Base-by-base conservation (phyloP, 306 rosid genomes). In the Vigna angularis region DNA sequence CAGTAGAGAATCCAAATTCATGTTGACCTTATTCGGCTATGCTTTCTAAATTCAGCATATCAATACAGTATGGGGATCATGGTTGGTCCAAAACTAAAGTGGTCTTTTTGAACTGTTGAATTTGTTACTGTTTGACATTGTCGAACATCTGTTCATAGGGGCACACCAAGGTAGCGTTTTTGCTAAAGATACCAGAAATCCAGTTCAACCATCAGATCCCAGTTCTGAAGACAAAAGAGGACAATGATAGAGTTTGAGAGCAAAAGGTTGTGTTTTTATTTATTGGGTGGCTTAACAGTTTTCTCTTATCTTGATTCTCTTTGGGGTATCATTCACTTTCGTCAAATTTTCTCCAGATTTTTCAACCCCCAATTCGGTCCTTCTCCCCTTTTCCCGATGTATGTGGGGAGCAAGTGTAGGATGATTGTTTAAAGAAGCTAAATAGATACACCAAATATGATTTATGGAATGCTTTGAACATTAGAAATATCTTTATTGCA, bases 151-250 rank as follows among this genome's bases (percentile, higher is more conserved):
- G 73, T 38, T 84, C 40, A 81, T 82, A 94, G 98, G 94, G 79
- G 88, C 80, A 34, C 90, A 79, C 67, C 93, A 77, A 45, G 91
- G 89, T 68, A 88, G 90, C 86, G 69, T 68, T 71, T 81, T 65
- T 56, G 86, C 80, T 40, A 90, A 86, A 82, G 96, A 87, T 58
- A 71, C 78, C 24, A 90, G 92, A 82, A 90, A 85, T 87, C 75
- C 76, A 15, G 81, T 79, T 81, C 93, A 88, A 81, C 86, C 83
- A 49, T 82, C 87, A 4, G 91, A 91, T 59, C 88, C 84, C 42
- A 66, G 73, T 73, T 77, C 85, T 20, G 92, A 91, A 83, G 93
- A 83, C 76, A 92, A 87, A 88, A 87, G 81, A 87, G 90, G 83
- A 77, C 83, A 51, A 56, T 89, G 85, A 87, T 79, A 76, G 76